These are phyloP conservation scores for Scleromitrula shiraiana DNA, from an alignment of 2,329 filamentous ascomycete species.

Conservation along the genomic window DNA sequence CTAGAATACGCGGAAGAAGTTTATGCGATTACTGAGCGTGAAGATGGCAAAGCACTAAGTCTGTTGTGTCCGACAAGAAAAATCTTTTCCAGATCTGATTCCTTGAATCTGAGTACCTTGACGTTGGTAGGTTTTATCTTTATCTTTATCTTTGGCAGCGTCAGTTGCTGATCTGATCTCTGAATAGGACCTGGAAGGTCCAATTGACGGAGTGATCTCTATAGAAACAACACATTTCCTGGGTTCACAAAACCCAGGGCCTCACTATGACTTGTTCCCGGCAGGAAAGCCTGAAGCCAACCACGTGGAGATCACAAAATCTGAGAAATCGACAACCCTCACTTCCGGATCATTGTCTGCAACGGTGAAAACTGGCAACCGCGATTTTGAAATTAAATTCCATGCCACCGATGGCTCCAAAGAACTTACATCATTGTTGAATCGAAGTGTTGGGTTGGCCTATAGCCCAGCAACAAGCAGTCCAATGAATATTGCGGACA, in stretches of 20 bases:
- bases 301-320: slow-evolving; percentile 34
- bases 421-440: slow-evolving; percentile 45
- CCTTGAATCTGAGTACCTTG: slow-evolving; percentile 46
- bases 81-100: slow-evolving; percentile 46
- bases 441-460: slow-evolving; percentile 49
- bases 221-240: slow-evolving; percentile 51
- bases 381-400: slow-evolving; percentile 49
- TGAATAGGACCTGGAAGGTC: slow-evolving; percentile 44
- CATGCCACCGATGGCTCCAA: slow-evolving; percentile 42
- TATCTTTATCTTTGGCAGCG: not conserved
- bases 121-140: slow-evolving; percentile 36
- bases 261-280: slow-evolving; percentile 51
- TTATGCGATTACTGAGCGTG: slow-evolving; percentile 38
- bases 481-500: slow-evolving; percentile 45
- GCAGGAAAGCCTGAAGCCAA: slow-evolving; percentile 37
- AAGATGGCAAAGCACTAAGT: slow-evolving; percentile 41
- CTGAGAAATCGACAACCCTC: slow-evolving; percentile 40
- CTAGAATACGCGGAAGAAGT: slow-evolving; percentile 61
- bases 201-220: slow-evolving; percentile 51
- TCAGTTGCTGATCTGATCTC: slow-evolving; percentile 5
- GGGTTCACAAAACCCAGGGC: slow-evolving; percentile 43
- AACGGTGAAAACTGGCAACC: slow-evolving; percentile 40
- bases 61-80: slow-evolving; percentile 51
- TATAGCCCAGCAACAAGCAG: slow-evolving; percentile 46
- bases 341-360: slow-evolving; percentile 44